Evolutionary conservation across 768 basidiomycete genomes (phyloP), one percentile per base, ranked within the genome.

Genomic region (Suillus subalutaceus): DNA sequence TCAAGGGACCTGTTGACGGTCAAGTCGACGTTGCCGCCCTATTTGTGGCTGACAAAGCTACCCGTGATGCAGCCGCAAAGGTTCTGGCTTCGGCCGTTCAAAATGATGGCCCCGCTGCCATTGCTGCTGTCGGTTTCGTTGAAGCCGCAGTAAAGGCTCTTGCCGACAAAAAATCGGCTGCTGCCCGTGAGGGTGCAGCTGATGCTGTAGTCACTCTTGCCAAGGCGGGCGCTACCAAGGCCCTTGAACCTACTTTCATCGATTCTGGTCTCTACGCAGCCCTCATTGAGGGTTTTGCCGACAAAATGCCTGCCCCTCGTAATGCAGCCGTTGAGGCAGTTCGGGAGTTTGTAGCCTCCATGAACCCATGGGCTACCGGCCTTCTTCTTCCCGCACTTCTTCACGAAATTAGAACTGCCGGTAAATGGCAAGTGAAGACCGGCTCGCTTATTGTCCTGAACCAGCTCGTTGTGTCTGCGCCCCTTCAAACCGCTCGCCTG

Each of bases 361-460:
- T 93, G 88, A 96, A 90, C 84, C 90, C 93, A 18, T 98, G 95
- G 96, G 92, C 91, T 57, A 82, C 91, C 30, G 83, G 86, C 68
- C 86, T 93, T 72, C 78, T 96, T 74, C 92, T 98, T 73, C 94
- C 94, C 64, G 83, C 89, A 65, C 87, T 98, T 76, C 93, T 98
- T 74, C 87, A 92, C 78, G 88, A 97, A 81, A 92, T 98, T 85
- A 93, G 94, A 83, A 92, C 91, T 72, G 93, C 94, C 74, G 95
- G 96, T 75, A 97, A 97, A 79, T 97, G 96, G 95, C 96, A 97
- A 79, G 73, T 97, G 83, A 97, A 98, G 88, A 92, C 90, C 10
- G 96, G 96, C 56, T 86, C 90, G 38, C 85, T 98, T 68, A 80
- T 86, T 70, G 81, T 91, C 71, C 85, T 97, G 74, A 89, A 97